Evolutionary conservation across 2,329 filamentous ascomycete genomes (phyloP), one percentile per base, ranked within the genome.

Genomic region (Neurospora crassa): DNA sequence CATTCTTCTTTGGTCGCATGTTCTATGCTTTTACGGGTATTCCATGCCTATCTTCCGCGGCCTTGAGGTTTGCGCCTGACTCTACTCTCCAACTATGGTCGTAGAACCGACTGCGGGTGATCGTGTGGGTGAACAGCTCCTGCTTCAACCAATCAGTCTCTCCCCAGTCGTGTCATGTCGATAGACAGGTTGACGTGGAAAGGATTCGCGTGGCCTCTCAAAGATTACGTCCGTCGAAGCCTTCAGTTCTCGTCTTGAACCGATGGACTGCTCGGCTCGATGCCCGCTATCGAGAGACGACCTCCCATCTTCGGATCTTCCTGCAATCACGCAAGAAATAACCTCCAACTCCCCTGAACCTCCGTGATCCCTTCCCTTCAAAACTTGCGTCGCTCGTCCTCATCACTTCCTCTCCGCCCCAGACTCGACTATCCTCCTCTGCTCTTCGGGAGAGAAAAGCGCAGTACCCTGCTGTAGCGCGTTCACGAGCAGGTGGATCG

Each of bases 391-490:
- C n/a, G n/a, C 68, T n/a, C 14, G 5, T 67, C 16, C 40, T 8
- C 10, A 34, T 42, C 59, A 29, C n/a, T 69, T 12, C 14, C 40
- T 24, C 24, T 59, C 43, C 18, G 70, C 67, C 37, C 71, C 69
- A 18, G 71, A 68, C 34, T 72, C 71, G 37, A 79, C 76, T 6
- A 81, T 77, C 43, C 77, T 76, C 70, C 75, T 74, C 77, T 83
- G 80, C 59, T 85, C 82, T 69, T 84, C 86, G n/a, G 77, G 75
- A 12, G 84, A 83, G 78, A 92, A 92, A 72, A 90, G 85, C 6
- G 81, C 82, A 4, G 86, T 86, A 0, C 91, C 91, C 77, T 93
- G 91, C 81, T 88, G 87, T 74, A 94, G 79, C 3, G 91, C 90
- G 76, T 87, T 83, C 42, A 94, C 85, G 59, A 94, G 84, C 77